phyloP scores from a whole-genome alignment of 371 early-diverging fungal genomes.

The Apophysomyces ossiformis region DNA sequence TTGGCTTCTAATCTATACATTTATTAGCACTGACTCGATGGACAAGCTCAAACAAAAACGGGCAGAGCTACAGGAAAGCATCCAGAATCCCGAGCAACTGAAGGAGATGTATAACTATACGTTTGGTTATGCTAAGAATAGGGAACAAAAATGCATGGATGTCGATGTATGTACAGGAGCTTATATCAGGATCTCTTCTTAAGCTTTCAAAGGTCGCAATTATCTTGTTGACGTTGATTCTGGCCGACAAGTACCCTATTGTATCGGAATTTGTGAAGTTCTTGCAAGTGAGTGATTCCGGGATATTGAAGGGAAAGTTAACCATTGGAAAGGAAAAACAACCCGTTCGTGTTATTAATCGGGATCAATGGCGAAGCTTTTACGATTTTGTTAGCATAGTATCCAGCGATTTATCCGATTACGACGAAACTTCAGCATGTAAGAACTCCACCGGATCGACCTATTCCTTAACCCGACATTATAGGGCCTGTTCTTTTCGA shows the following conservation, averaged over 20 bases:
- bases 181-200: neutral
- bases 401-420: conserved; percentile 53
- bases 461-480: neutral
- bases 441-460: conserved; percentile 20
- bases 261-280: conserved; percentile 58
- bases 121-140: conserved; percentile 72
- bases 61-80: conserved; percentile 45
- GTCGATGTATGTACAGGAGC: conserved; percentile 53
- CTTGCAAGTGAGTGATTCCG: conserved; percentile 37
- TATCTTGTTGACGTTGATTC: conserved; percentile 60
- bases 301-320: conserved; percentile 57
- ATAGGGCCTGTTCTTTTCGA: conserved; percentile 72
- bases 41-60: conserved; percentile 51
- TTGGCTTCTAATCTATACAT: neutral
- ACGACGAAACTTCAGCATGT: conserved; percentile 78
- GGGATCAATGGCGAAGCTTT: conserved; percentile 77
- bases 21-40: conserved; percentile 56
- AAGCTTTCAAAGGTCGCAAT: conserved; percentile 50
- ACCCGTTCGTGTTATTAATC: conserved; percentile 71
- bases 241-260: conserved; percentile 49
- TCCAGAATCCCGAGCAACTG: conserved; percentile 53
- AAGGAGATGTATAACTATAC: conserved; percentile 71
- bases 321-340: conserved; percentile 63
- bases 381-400: conserved; percentile 66
- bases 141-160: conserved; percentile 70